Conservation (phyloP, 495 filamentous ascomycete species). For the Daldinia vernicosa region DNA sequence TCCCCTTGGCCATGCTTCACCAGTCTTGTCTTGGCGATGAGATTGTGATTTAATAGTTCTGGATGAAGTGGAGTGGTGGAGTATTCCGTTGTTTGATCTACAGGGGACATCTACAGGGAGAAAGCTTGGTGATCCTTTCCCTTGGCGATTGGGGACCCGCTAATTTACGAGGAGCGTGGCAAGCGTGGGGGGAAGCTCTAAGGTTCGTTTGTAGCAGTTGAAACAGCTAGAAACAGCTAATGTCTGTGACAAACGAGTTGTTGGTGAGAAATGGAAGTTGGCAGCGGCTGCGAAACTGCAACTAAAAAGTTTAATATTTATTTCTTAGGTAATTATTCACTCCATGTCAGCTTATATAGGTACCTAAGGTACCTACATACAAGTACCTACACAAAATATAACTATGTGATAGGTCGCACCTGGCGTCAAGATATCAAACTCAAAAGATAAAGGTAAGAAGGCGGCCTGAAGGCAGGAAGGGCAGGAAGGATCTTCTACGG, state of each 20-base stretch:
- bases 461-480: neutral
- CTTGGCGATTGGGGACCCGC: neutral
- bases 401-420: slow-evolving; percentile 12
- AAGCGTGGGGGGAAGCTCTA: slow-evolving; percentile 28
- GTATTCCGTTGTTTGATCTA: slow-evolving; percentile 26
- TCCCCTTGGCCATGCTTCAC: neutral
- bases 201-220: slow-evolving; percentile 23
- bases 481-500: neutral
- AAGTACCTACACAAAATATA: neutral
- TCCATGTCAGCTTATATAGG: too few species aligned
- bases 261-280: slow-evolving; percentile 11
- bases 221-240: slow-evolving; percentile 38
- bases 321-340: too few species aligned
- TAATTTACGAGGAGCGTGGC: slow-evolving; percentile 9
- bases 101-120: slow-evolving; percentile 33
- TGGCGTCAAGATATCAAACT: neutral
- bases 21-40: slow-evolving; percentile 32
- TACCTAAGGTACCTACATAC: too few species aligned
- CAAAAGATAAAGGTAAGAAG: neutral
- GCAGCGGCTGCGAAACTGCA: neutral
- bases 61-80: slow-evolving; percentile 11
- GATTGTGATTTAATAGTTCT: slow-evolving; percentile 7
- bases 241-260: slow-evolving; percentile 13
- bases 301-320: neutral
- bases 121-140: slow-evolving; percentile 33